These are phyloP conservation scores for Patellifolia procumbens DNA, from an alignment of 179 eudicot genomes.

Conservation along the genomic window DNA sequence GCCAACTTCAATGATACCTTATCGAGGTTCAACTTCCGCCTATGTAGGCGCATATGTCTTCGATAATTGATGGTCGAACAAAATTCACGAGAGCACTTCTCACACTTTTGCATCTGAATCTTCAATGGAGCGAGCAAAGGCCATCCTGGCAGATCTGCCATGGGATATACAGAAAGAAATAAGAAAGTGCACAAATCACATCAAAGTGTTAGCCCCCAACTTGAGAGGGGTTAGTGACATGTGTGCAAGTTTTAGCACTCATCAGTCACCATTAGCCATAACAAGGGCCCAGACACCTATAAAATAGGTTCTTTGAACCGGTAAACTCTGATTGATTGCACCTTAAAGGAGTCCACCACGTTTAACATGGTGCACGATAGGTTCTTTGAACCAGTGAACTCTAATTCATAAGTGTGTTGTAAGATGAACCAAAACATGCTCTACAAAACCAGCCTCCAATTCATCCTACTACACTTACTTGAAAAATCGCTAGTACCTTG, in stretches of 20 bases:
- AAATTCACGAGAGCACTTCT: constrained; percentile 83
- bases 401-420: constrained; percentile 21
- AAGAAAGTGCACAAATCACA: constrained; percentile 24
- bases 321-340: no score
- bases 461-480: constrained; percentile 20
- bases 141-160: constrained; percentile 80
- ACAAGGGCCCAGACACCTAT: constrained; percentile 21
- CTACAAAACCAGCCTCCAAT: constrained; percentile 22
- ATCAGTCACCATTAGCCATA: constrained; percentile 26
- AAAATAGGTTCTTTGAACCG: background rate
- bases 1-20: constrained; percentile 54
- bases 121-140: constrained; percentile 73
- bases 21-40: constrained; percentile 66
- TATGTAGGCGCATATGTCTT: constrained; percentile 82
- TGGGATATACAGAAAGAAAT: constrained; percentile 23
- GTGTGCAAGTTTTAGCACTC: constrained; percentile 28
- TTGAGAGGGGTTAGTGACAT: constrained; percentile 10
- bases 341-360: constrained; percentile 12
- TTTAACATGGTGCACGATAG: constrained; percentile 17
- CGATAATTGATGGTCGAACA: constrained; percentile 85
- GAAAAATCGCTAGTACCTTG: constrained; percentile 53
- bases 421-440: constrained; percentile 30
- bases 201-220: constrained; percentile 13
- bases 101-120: constrained; percentile 90
- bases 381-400: constrained; percentile 23